These are phyloP conservation scores for Exophiala sp. DNA, from an alignment of 2,329 filamentous ascomycete species.

Conservation along the genomic window DNA sequence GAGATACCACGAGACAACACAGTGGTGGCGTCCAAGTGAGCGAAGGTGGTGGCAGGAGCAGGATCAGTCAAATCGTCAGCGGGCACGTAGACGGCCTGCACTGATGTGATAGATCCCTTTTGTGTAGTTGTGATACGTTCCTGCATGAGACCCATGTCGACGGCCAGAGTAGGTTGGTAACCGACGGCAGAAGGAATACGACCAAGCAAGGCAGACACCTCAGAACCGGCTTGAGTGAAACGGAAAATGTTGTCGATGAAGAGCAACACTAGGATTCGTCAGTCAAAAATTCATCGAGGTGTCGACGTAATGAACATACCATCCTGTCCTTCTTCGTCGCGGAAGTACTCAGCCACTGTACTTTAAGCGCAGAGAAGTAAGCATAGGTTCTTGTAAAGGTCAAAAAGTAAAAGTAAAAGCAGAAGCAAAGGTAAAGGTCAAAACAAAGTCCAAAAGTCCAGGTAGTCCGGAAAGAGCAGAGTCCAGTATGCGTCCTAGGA, in stretches of 20 bases:
- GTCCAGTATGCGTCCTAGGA: too few relatives aligned
- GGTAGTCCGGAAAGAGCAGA: not conserved
- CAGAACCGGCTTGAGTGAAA: conserved; percentile 99
- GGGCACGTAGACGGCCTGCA: conserved; percentile 99
- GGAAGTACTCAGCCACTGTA: conserved; percentile 80
- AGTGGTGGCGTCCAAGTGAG: conserved; percentile 99
- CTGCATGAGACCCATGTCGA: conserved; percentile 99
- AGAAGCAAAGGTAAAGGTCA: not conserved
- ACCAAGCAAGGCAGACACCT: conserved; percentile 98
- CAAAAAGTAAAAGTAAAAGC: not conserved
- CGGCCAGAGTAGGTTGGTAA: conserved; percentile 98
- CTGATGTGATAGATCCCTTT: conserved; percentile 99
- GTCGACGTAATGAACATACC: conserved; percentile 49
- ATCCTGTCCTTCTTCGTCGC: conserved; percentile 79
- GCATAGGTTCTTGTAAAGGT: not conserved
- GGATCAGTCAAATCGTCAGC: conserved; percentile 99
- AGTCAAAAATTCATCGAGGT: not conserved
- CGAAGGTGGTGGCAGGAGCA: conserved; percentile 98
- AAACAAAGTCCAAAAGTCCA: not conserved
- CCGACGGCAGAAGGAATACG: conserved; percentile 99
- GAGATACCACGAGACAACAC: conserved; percentile 99
- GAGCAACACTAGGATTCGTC: conserved; percentile 67
- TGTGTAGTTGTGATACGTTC: conserved; percentile 99
- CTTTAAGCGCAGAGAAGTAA: conserved; percentile 18
- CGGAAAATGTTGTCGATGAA: conserved; percentile 99